Percentiles rank a stretch among this genome's conserved stretches.
These are phyloP conservation scores for Daldinia caldariorum DNA, from an alignment of 495 filamentous ascomycete species.

Conservation along the genomic window DNA sequence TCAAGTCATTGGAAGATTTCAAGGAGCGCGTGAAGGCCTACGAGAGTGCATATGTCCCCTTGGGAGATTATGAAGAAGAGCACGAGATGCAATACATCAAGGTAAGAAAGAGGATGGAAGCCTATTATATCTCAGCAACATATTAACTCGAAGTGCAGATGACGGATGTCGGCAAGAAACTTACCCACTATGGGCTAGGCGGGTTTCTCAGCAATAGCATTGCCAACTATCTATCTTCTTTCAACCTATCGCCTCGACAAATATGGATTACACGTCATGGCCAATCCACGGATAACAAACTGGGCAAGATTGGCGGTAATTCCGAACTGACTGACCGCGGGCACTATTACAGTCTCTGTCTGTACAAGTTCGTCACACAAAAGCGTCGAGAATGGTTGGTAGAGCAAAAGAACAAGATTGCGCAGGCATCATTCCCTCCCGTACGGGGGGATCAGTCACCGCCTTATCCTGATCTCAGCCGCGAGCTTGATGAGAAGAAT, in stretches of 20 bases:
- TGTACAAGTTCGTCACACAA: slow-evolving; percentile 79
- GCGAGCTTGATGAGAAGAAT: slow-evolving; percentile 76
- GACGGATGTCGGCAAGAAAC: slow-evolving; percentile 96
- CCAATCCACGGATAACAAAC: slow-evolving; percentile 80
- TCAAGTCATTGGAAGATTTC: slow-evolving; percentile 85
- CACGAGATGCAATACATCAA: slow-evolving; percentile 90
- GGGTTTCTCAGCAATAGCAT: slow-evolving; percentile 92
- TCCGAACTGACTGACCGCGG: slow-evolving; percentile 82
- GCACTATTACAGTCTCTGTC: slow-evolving; percentile 71
- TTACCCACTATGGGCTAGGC: slow-evolving; percentile 86
- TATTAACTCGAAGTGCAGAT: slow-evolving; percentile 63
- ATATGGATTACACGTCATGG: slow-evolving; percentile 99
- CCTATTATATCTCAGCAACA: background rate
- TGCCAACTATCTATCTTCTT: slow-evolving; percentile 92
- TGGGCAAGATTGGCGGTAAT: slow-evolving; percentile 85
- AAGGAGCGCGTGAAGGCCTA: slow-evolving; percentile 93
- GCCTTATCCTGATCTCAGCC: slow-evolving; percentile 84
- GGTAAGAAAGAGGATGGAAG: slow-evolving; percentile 47
- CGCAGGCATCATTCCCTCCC: slow-evolving; percentile 79
- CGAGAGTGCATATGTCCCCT: slow-evolving; percentile 87
- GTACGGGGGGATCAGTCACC: slow-evolving; percentile 89
- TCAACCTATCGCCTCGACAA: slow-evolving; percentile 92
- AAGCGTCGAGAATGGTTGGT: slow-evolving; percentile 80
- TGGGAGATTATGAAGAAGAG: slow-evolving; percentile 91
- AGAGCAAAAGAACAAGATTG: slow-evolving; percentile 76